Conservation (phyloP, 176 grass and related monocot genomes). For the Triticum dicoccoides region DNA sequence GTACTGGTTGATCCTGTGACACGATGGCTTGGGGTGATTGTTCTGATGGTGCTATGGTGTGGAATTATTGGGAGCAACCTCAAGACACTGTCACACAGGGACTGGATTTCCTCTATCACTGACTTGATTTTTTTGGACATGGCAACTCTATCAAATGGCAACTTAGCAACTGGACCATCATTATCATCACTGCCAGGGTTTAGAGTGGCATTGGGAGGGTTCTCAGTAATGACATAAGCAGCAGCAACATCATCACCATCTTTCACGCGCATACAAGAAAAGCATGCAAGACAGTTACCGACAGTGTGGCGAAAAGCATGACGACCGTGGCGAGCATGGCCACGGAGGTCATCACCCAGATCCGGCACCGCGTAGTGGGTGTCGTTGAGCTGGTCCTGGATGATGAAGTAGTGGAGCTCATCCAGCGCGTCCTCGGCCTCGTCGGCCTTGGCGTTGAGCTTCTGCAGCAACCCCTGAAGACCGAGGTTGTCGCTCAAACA, state of each 20-base stretch:
- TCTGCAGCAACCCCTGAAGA: background rate
- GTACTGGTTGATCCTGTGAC: background rate
- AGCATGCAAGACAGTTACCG: background rate
- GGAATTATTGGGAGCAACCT: too few relatives aligned
- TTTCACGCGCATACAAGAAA: background rate
- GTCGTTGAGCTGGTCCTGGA: background rate
- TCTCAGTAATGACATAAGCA: background rate
- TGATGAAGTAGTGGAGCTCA: background rate
- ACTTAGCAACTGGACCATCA: background rate
- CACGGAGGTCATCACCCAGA: background rate
- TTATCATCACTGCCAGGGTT: background rate
- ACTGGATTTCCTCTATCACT: background rate
- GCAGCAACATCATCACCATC: background rate
- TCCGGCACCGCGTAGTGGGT: background rate
- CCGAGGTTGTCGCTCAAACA: background rate
- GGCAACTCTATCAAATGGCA: background rate
- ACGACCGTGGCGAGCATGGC: background rate
- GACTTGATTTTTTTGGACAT: too few relatives aligned
- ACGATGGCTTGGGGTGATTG: background rate
- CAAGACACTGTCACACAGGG: background rate
- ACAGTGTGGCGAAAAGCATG: background rate
- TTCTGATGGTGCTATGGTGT: background rate
- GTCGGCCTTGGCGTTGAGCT: background rate
- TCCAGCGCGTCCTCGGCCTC: background rate
- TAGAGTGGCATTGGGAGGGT: background rate